Evolutionary conservation across 2,329 filamentous ascomycete species (phyloP), one percentile per base, ranked within the genome.

Genomic region (Sporothrix sp.): DNA sequence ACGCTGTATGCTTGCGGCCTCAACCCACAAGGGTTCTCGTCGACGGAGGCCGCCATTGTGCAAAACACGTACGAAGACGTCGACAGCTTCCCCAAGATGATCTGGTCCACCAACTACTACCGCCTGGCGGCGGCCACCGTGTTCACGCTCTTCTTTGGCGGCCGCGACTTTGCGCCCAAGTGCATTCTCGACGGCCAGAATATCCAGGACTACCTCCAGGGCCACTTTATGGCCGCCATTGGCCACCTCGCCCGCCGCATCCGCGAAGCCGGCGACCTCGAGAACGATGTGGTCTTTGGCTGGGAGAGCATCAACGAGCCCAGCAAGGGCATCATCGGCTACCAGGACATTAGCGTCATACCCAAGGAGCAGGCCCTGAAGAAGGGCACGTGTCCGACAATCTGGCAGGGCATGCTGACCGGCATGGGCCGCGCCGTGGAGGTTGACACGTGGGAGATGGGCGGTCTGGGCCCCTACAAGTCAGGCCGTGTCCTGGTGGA

Each of bases 271-370:
- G 90, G 88, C 0, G 90, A 89, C 63, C 72, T 98, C 11, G 85
- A 94, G 62, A 78, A 93, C 56, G 82, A 90, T 20, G 81, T 93
- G 27, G 82, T 98, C 6, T 84, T 97, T 59, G 93, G 93, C 2
- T 98, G 91, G 86, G 93, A 98, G 71, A 95, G 82, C 61, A 73
- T 97, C 66, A 98, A 98, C 62, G 93, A 98, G 67, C 93, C 93
- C 1, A 93, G 94, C 65, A 79, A 86, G 61, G 91, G 94, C 21
- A 73, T 96, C 62, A 80, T 94, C 43, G 90, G 90, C 11, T 84
- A 87, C 62, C 76, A 82, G 53, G 89, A 97, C 63, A 73, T 98
- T 46, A 85, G 82, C 18, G 74, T 79, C 9, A 84, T 96, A 48
- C 93, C 93, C 1, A 77, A 79, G 52, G 88, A 95, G 52, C 90